Percentiles rank a stretch among this genome's conserved stretches.
Evolutionary conservation across 495 filamentous ascomycete genomes (phyloP).

Genomic region (Darksidea phi): DNA sequence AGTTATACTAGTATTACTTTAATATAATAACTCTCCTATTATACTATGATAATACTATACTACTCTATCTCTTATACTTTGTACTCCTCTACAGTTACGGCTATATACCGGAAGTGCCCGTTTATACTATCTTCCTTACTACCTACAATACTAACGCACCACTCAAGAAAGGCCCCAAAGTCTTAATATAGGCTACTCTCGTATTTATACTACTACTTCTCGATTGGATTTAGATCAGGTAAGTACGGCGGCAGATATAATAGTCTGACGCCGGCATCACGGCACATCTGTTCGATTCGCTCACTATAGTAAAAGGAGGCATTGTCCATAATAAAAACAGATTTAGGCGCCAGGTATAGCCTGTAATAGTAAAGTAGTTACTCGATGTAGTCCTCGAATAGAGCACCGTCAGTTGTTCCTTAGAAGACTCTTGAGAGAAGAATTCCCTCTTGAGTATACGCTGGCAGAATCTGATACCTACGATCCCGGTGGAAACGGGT

Average conservation of each 20-base stretch:
- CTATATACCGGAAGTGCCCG: no score
- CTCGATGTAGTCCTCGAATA: constrained; percentile 49
- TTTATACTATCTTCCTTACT: no score
- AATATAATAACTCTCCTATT: no score
- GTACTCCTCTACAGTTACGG: no score
- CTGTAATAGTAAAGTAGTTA: constrained; percentile 45
- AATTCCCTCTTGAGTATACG: constrained; percentile 47
- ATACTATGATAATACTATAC: no score
- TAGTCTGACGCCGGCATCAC: constrained; percentile 44
- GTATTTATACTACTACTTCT: constrained; percentile 28
- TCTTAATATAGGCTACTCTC: neutral
- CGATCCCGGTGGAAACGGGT: constrained; percentile 1
- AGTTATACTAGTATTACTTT: no score
- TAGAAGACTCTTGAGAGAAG: constrained; percentile 42
- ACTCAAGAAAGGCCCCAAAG: constrained; percentile 12
- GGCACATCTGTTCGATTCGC: constrained; percentile 43
- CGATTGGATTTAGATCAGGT: constrained; percentile 43
- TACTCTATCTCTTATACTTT: no score
- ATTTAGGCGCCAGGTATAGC: constrained; percentile 45
- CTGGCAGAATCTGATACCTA: constrained; percentile 42
- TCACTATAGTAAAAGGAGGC: constrained; percentile 46
- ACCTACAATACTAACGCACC: neutral
- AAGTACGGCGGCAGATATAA: constrained; percentile 44
- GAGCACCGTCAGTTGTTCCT: constrained; percentile 43
- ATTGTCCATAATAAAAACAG: constrained; percentile 51